phyloP scores from a whole-genome alignment of 2,329 filamentous ascomycete genomes.

The Paraphoma sp. region DNA sequence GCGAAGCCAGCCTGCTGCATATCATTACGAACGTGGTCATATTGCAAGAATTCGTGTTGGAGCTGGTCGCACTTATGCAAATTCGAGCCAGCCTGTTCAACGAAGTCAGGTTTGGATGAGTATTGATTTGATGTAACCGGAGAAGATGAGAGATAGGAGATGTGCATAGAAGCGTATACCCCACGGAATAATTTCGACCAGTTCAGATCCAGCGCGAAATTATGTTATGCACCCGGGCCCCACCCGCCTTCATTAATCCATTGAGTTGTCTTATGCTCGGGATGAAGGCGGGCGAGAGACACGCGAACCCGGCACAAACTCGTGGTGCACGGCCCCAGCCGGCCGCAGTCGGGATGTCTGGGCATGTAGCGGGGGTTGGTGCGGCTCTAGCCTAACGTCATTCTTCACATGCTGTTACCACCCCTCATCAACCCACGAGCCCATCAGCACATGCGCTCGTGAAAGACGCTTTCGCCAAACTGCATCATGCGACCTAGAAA shows the following conservation, averaged over 20 bases:
- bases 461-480: conserved; percentile 6
- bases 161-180: conserved; percentile 23
- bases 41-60: conserved; percentile 58
- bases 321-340: conserved; percentile 24
- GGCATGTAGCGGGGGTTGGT: conserved; percentile 20
- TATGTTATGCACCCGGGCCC: background rate
- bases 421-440: conserved; percentile 11
- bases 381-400: conserved; percentile 35
- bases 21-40: conserved; percentile 59
- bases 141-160: background rate
- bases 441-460: conserved; percentile 21
- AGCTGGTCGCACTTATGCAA: conserved; percentile 57
- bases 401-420: conserved; percentile 39
- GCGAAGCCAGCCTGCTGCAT: conserved; percentile 55
- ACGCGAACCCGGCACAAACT: conserved; percentile 4
- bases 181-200: conserved; percentile 1
- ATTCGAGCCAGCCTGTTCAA: conserved; percentile 56
- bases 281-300: background rate
- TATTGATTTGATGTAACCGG: background rate
- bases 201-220: background rate
- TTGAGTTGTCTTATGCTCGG: background rate
- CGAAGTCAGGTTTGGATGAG: conserved; percentile 52
- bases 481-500: conserved; percentile 1
- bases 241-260: background rate
- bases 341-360: conserved; percentile 21